Evolutionary conservation across 2,329 filamentous ascomycete species (phyloP), one percentile per base, ranked within the genome.

Genomic region (Arthrobotrys sphaeroides): DNA sequence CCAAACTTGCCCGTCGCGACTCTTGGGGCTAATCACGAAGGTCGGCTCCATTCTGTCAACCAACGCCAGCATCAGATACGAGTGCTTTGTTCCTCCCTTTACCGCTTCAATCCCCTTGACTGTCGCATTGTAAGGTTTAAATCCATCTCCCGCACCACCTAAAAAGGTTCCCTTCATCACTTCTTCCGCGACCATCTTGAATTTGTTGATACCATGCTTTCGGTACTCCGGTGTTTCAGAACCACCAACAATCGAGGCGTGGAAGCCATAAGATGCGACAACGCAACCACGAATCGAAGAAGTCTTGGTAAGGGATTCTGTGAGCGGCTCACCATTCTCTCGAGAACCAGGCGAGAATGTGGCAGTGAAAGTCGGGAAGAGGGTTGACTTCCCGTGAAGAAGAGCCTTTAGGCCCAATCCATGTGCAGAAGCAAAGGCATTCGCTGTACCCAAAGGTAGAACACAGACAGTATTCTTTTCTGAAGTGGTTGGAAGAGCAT

Each of bases 241-340:
- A 83, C 97, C 93, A 79, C 92, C 93, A 24, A 97, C 93, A 2
- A 98, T 86, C 42, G 90, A 90, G 33, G 94, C 91, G 80, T 98
- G 94, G 80, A 97, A 88, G n/a, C 91, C 94, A 87, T 95, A 96
- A 81, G 91, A 95, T 43, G 90, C 90, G 1, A 97, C 94, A 31
- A 97, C 92, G 26, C 90, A 91, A 20, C 93, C 94, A 79, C 91
- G 87, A 36, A 90, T 84, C 57, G 83, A 82, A 0, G 81, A 80
- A 5, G 86, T 82, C 1, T 78, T 77, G 9, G 42, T 66, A 2
- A 70, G 62, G 10, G 70, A 3, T 87, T 80, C 5, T 78, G 81
- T 60, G 77, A 69, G 47, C 7, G 57, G 64, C 18, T 65, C 49
- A 16, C 72, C 72, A 13, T 69, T 31, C 24, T 75, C 64, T 4